Base-by-base conservation (phyloP, 1,284 basidiomycete species). In the Sporisorium exsertum region DNA sequence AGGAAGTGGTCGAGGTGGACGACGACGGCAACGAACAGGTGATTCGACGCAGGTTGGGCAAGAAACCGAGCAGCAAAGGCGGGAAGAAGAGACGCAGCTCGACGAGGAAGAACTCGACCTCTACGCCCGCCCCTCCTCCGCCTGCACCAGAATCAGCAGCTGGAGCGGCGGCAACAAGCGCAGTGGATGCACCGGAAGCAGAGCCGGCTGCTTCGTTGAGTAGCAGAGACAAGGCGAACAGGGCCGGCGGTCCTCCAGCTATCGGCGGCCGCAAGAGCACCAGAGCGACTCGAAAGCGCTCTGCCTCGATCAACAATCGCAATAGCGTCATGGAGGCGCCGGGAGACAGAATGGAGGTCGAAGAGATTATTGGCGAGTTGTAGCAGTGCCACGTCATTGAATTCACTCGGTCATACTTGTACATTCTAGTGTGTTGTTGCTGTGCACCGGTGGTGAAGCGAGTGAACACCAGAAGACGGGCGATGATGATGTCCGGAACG, bases 1-100 rank as follows among this genome's bases (percentile, higher is more conserved):
- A 78, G 45, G 71, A 80, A 33, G 71, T 71, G 35, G 71, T 81
- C 22, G 78, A 79, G 60, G 64, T 77, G 37, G 77, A 79, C 22
- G 73, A 76, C n/a, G 50, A 69, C 40, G 77, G 73, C 20, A 77
- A 66, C 46, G 77, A 78, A 45, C 68, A 69, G 57, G 63, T 75
- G 22, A 67, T 67, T 13, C 58, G 68, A 8, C 56, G 68, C n/a
- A 55, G 66, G 33, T 22, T 72, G 55, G 65, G 72, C 16, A 73
- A 65, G 61, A 77, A 78, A 16, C 51, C 58, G 24, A 57, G 68
- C 16, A 51, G 55, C 27, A 72, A 67, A 35, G 54, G 27, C 13
- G 59, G 57, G 5, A 71, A 56, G 53, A 73, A 70, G 65, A 46
- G 53, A 32, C 57, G 61, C 35, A 66, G 63, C 20, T 35, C 56